These are phyloP conservation scores for Ogataea populi-albae DNA, from an alignment of 805 yeast genomes.

Conservation along the genomic window DNA sequence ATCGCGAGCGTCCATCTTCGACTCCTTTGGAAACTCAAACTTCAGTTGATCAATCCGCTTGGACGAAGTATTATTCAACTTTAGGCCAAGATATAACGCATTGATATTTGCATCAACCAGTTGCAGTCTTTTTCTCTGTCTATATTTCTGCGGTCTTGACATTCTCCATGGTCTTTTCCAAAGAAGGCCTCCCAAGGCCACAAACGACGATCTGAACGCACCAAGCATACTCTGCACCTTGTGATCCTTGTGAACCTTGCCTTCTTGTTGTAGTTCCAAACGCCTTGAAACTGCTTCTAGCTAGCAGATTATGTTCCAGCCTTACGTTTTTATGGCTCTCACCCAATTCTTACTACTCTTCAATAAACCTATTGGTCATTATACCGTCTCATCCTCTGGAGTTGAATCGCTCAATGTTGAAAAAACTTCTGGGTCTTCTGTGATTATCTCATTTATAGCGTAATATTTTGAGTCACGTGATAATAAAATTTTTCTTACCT, in stretches of 20 bases:
- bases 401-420: too few species aligned
- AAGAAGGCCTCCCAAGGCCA: conserved; percentile 66
- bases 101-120: conserved; percentile 78
- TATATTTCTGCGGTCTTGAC: conserved; percentile 74
- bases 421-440: too few species aligned
- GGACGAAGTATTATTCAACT: conserved; percentile 31
- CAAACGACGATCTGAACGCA: conserved; percentile 60
- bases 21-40: conserved; percentile 68
- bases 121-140: conserved; percentile 82
- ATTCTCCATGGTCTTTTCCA: conserved; percentile 81
- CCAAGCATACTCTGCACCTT: conserved; percentile 41
- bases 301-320: too few species aligned
- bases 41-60: conserved; percentile 37
- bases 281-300: too few species aligned
- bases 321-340: too few species aligned
- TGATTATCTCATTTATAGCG: too few species aligned
- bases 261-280: background rate
- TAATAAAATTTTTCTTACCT: too few species aligned
- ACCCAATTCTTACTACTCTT: too few species aligned
- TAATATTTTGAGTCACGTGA: too few species aligned
- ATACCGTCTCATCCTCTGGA: too few species aligned
- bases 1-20: conserved; percentile 75
- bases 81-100: conserved; percentile 52
- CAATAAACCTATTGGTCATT: too few species aligned
- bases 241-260: background rate